Base-by-base conservation (phyloP, 2,329 filamentous ascomycete genomes). In the Colletotrichum brevisporum region DNA sequence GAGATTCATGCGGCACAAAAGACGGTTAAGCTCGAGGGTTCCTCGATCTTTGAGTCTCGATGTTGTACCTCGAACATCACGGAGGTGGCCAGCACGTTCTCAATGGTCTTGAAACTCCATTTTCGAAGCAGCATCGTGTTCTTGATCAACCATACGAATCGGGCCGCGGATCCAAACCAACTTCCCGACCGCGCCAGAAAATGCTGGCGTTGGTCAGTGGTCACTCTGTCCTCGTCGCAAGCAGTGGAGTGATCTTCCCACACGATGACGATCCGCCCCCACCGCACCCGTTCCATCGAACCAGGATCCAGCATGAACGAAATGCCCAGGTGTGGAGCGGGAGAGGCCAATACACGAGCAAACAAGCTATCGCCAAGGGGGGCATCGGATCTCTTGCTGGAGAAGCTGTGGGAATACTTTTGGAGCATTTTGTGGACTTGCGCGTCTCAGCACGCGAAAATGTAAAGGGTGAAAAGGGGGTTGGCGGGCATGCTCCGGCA, bases 181-280 rank as follows among this genome's bases (percentile, higher is more conserved):
- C 10, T 36, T 43, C 6, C 13, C 41, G 5, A n/a, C 13, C 16
- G 41, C 41, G 13, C 41, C 41, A 43, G 13, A 43, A 43, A n/a
- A 43, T 39, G 36, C 36, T 39, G 36, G 57, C 41, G 26, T 62
- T 61, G 21, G 55, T 10, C 31, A 36, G 10, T 6, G 31, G 31
- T 36, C 31, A 36, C 31, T 36, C 31, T 36, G 31, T 36, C 31
- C 48, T 36, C 45, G 31, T 41, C 63, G 51, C 21, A 51, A 45
- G 52, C 50, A 27, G 61, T 68, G 65, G 61, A 39, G 48, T 54
- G 65, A 65, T 68, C 47, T 59, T 36, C 31, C 36, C 65, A 47
- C 64, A 48, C 65, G 60, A 68, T 50, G 60, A 64, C 47, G 47
- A 68, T 68, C 53, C 60, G 51, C 53, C 60, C 65, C 65, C 53